Conservation (phyloP, 306 rosid genomes). For the Albizia julibrissin region DNA sequence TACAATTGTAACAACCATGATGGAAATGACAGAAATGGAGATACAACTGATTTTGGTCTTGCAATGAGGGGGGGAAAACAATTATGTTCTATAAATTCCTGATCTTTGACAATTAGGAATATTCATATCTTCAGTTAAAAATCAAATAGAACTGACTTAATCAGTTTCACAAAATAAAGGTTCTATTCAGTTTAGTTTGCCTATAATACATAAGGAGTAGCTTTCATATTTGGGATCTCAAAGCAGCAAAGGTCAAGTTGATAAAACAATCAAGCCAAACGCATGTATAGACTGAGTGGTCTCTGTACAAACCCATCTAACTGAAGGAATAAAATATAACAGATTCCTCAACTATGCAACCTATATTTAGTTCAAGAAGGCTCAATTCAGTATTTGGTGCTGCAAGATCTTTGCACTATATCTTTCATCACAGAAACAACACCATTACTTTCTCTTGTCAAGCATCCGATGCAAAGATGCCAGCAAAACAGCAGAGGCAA, state of each 20-base stretch:
- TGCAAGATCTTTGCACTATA: neutral
- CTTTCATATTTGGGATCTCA: neutral
- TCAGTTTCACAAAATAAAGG: neutral
- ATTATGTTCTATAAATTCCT: neutral
- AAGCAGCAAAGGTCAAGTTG: neutral
- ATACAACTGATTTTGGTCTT: neutral
- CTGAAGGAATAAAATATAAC: neutral
- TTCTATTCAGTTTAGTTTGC: neutral
- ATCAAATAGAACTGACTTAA: neutral
- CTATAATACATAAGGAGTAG: neutral
- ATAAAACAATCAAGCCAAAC: neutral
- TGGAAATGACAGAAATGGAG: neutral
- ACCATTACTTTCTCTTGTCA: neutral
- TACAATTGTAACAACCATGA: neutral
- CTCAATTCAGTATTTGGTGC: neutral
- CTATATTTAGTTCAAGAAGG: neutral
- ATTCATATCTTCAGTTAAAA: neutral
- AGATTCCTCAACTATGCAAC: neutral
- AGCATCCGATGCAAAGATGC: neutral
- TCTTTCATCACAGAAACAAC: neutral
- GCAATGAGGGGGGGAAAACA: neutral
- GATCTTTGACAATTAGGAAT: neutral
- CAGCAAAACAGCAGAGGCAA: conserved; percentile 17
- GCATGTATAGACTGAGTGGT: neutral
- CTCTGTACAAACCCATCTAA: neutral